Evolutionary conservation across 768 basidiomycete genomes (phyloP).

Genomic region (Dendrothele bispora): DNA sequence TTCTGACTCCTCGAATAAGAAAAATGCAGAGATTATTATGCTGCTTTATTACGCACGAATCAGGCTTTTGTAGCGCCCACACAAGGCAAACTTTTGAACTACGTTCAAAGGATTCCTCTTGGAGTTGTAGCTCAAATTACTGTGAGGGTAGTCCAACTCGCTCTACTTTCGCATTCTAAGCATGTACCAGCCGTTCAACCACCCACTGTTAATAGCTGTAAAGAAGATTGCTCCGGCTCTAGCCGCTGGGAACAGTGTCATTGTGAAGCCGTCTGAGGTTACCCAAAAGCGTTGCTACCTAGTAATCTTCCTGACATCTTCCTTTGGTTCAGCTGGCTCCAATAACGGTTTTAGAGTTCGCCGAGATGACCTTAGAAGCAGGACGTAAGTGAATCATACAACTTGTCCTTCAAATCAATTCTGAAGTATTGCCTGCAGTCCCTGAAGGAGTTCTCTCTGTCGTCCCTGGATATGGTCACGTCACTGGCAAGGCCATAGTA

Average conservation of each 20-base stretch:
- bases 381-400: conserved; percentile 49
- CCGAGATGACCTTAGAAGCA: conserved; percentile 57
- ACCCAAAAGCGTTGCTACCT: conserved; percentile 1
- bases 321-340: conserved; percentile 59
- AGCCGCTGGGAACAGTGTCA: conserved; percentile 81
- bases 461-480: conserved; percentile 68
- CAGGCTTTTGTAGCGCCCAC: conserved; percentile 74
- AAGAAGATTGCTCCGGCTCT: conserved; percentile 88
- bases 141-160: conserved; percentile 36
- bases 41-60: conserved; percentile 70
- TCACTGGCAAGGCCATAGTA: conserved; percentile 64
- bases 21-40: conserved; percentile 66
- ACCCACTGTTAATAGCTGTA: conserved; percentile 83
- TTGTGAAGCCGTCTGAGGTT: conserved; percentile 83
- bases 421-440: conserved; percentile 43
- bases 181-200: conserved; percentile 73
- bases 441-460: conserved; percentile 73
- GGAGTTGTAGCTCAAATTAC: conserved; percentile 92
- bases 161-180: background rate
- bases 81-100: conserved; percentile 76
- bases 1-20: background rate
- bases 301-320: conserved; percentile 1
- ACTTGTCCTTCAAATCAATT: background rate
- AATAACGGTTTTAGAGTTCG: conserved; percentile 77
- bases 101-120: conserved; percentile 75